These are phyloP conservation scores for Turritis glabra DNA, from an alignment of 345 rosid species.

Conservation along the genomic window DNA sequence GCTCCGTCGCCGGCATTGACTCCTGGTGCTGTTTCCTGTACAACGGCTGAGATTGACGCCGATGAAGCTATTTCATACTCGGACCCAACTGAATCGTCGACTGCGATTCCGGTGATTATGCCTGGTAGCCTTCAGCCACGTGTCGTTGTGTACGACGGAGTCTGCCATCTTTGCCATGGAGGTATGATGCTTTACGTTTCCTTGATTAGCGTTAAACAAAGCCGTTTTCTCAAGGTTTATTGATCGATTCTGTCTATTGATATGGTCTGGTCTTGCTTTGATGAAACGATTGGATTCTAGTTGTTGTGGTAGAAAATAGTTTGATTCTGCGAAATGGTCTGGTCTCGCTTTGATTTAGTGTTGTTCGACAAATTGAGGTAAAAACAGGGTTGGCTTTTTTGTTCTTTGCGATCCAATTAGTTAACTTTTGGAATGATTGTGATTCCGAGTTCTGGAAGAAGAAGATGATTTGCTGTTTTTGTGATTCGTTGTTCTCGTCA, in stretches of 20 bases:
- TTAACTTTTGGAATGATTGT: neutral
- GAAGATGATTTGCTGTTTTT: neutral
- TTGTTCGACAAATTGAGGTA: no score
- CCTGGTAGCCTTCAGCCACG: constrained; percentile 79
- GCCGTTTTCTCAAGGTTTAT: neutral
- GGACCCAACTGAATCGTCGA: constrained; percentile 34
- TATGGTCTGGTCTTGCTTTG: neutral
- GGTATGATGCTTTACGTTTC: constrained; percentile 42
- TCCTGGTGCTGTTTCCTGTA: constrained; percentile 33
- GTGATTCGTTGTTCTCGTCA: neutral
- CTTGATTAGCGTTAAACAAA: neutral
- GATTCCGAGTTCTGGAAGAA: neutral
- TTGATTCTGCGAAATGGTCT: neutral
- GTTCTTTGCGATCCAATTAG: neutral
- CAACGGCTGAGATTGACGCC: constrained; percentile 43
- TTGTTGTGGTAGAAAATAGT: no score
- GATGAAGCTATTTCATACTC: constrained; percentile 42
- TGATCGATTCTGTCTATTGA: neutral
- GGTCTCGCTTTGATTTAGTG: no score
- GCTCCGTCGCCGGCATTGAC: constrained; percentile 26
- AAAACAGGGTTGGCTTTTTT: neutral
- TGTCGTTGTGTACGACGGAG: constrained; percentile 90
- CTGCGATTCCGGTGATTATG: constrained; percentile 37
- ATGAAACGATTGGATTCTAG: no score
- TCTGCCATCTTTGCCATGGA: constrained; percentile 96